Percentiles rank a stretch among this genome's conserved stretches.
These are phyloP conservation scores for Cyclospora cayetanensis DNA, from an alignment of 169 alveolate genomes.

Conservation along the genomic window DNA sequence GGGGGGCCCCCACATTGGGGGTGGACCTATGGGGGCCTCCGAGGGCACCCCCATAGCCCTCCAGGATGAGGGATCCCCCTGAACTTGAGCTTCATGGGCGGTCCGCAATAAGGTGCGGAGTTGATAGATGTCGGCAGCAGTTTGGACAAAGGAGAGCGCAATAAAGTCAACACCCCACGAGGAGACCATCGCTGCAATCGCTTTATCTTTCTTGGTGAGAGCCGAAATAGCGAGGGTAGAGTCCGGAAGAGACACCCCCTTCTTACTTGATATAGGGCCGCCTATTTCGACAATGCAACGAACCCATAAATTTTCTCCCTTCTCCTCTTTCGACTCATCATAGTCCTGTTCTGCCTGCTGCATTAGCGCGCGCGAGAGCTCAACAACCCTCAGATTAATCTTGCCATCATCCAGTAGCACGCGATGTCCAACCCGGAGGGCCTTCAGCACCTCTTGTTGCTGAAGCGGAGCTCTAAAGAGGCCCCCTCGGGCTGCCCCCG, in stretches of 20 bases:
- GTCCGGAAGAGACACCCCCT: conserved; percentile 87
- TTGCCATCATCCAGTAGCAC: conserved; percentile 97
- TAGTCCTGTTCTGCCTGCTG: not conserved
- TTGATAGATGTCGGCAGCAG: conserved; percentile 81
- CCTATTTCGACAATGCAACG: conserved; percentile 57
- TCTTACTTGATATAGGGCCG: conserved; percentile 83
- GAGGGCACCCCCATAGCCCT: not conserved
- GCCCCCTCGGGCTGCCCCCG: too few relatives aligned
- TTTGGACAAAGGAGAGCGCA: conserved; percentile 90
- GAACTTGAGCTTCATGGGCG: not conserved
- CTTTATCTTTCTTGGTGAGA: conserved; percentile 81
- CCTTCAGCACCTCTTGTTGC: conserved; percentile 90
- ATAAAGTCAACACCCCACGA: conserved; percentile 90
- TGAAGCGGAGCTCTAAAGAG: conserved; percentile 87
- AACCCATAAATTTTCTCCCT: not conserved
- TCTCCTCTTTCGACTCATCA: not conserved
- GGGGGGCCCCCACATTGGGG: not conserved
- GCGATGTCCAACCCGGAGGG: conserved; percentile 91
- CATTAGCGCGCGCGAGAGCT: not conserved
- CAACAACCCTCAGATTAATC: conserved; percentile 87
- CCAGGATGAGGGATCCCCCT: not conserved
- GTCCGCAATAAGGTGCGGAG: conserved; percentile 79
- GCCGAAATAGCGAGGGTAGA: conserved; percentile 82
- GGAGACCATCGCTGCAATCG: conserved; percentile 71
- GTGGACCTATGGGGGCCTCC: not conserved